Evolutionary conservation across 768 basidiomycete species (phyloP), one percentile per base, ranked within the genome.

Genomic region (Boletellus ananiceps): DNA sequence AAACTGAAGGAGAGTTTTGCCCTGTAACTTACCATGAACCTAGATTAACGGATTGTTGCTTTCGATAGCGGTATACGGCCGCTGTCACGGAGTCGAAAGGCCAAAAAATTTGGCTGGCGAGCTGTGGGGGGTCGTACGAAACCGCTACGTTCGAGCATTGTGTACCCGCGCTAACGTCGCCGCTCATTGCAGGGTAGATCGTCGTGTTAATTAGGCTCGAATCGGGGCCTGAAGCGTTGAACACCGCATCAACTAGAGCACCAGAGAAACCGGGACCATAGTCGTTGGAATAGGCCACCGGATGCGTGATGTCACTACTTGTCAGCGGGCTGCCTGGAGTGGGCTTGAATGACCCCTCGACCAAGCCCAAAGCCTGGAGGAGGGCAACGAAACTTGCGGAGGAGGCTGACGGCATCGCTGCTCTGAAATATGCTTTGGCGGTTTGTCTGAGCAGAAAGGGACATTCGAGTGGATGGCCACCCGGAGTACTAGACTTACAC

Each of bases 21-120:
- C 18, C 3, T 2, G 13, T 25, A 25, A 31, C 55, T 16, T n/a
- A 51, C 58, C 58, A 60, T 27, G 58, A 61, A 6, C 58, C 58
- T 14, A 60, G 42, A 29, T 60, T 60, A 35, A 60, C 58, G 2
- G 58, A 50, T 27, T 57, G 58, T 40, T 60, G 58, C 12, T 37
- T 51, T n/a, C 58, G 58, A 43, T 60, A 60, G 9, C 58, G 58
- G 13, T 60, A 60, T 21, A 60, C 21, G 2, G 40, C 36, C 18
- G 58, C 58, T 8, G 47, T 14, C 7, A 36, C 27, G 5, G 58
- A 15, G 39, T 60, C 58, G 18, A 60, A 60, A 5, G 58, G 23
- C 49, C 37, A 36, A 35, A 60, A 60, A 0, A 33, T 29, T 37
- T 60, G 39, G 15, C 49, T 35, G n/a, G 33, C 14, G 25, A 48